A percentile compares a stretch with the other conserved stretches of the same genome.
Conservation (phyloP, 306 rosid species). For the Acmispon strigosus region DNA sequence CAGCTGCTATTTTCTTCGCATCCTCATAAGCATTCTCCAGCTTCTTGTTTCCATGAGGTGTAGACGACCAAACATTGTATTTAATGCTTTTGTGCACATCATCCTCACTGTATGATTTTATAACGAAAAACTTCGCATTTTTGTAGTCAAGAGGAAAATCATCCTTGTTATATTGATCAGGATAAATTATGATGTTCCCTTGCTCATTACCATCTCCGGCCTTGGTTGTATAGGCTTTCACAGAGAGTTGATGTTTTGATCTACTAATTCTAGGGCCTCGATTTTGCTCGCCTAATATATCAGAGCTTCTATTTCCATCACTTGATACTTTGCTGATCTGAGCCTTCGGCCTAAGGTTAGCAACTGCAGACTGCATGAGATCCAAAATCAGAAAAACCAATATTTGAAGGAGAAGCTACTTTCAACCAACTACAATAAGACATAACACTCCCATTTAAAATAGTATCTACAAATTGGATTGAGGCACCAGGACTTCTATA, state of each 20-base stretch:
- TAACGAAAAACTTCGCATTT: constrained; percentile 80
- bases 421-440: constrained; percentile 46
- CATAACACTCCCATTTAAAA: constrained; percentile 41
- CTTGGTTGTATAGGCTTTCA: constrained; percentile 66
- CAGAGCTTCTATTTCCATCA: constrained; percentile 43
- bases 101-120: constrained; percentile 96
- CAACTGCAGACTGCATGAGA: constrained; percentile 38
- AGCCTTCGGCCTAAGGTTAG: constrained; percentile 53
- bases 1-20: constrained; percentile 56
- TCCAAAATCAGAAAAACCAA: constrained; percentile 54
- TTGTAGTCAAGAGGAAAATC: constrained; percentile 54
- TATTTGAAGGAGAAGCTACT: constrained; percentile 29
- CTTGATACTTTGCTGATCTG: constrained; percentile 36
- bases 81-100: constrained; percentile 96
- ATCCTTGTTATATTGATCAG: constrained; percentile 78
- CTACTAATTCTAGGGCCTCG: constrained; percentile 82
- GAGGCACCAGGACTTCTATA: constrained; percentile 46
- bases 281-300: constrained; percentile 78
- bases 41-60: constrained; percentile 93
- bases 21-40: constrained; percentile 65
- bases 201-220: constrained; percentile 68
- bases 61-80: constrained; percentile 96
- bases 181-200: constrained; percentile 59
- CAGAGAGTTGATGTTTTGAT: constrained; percentile 48
- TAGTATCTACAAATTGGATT: constrained; percentile 36